Base-by-base conservation (phyloP, 768 basidiomycete genomes). In the Clitopilus hobsonii region DNA sequence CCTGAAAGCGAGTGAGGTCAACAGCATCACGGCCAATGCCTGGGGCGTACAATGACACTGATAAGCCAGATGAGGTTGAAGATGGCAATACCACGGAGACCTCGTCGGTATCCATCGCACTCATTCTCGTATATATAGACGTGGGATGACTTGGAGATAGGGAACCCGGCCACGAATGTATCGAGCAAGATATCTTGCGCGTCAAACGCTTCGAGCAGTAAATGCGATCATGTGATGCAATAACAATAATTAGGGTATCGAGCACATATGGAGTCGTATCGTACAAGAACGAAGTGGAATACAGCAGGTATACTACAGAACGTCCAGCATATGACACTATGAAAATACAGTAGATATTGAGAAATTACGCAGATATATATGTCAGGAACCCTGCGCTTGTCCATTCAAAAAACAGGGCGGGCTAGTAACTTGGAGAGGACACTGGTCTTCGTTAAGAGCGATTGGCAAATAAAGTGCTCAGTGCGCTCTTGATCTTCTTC, bases 31-130 rank as follows among this genome's bases (percentile, higher is more conserved):
- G 22, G n/a, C n/a, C 11, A 32, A 51, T 14, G 28, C 22, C 36
- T 51, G 52, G 36, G 47, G 25, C 88, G 60, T 62, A 91, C 90
- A 92, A 71, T 26, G 87, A 84, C 53, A 91, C 74, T 2, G 87
- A 85, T 53, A 92, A 71, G 4, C 89, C 89, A 24, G 89, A 91
- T 0, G 81, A 81, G 6, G 86, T 84, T 14, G 81, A 83, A 1
- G 88, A 78, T 25, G 89, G 80, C 13, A 91, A 74, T 22, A 92
- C 86, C 24, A 91, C 86, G 20, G 89, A 81, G 25, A 82, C 72
- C 57, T 89, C 89, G 62, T 90, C 88, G 30, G 86, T 86, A 54
- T 91, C 88, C 89, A 90, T 91, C 30, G 85, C 79, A 66, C 70
- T 80, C 74, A 75, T 77, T 20, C 8, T 45, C n/a, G 41, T 5